phyloP scores from a whole-genome alignment of 495 filamentous ascomycete species.

The Geopyxis carbonaria region DNA sequence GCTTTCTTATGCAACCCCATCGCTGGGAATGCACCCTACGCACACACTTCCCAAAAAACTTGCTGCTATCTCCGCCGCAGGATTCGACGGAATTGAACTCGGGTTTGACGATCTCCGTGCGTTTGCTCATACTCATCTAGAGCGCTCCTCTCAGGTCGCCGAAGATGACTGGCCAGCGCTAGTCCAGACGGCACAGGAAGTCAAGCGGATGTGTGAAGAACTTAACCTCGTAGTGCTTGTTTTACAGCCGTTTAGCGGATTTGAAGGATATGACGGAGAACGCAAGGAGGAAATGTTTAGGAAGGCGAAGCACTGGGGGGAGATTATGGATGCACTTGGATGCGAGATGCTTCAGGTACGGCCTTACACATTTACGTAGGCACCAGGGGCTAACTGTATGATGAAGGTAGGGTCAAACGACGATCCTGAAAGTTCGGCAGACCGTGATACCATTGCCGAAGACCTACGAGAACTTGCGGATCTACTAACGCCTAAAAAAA shows the following conservation, averaged over 20 bases:
- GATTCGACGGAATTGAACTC: slow-evolving; percentile 56
- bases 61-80: slow-evolving; percentile 45
- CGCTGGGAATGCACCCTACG: slow-evolving; percentile 35
- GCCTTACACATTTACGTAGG: slow-evolving; percentile 31
- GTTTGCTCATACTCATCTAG: slow-evolving; percentile 36
- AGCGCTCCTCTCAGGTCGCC: slow-evolving; percentile 31
- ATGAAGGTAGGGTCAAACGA: slow-evolving; percentile 53
- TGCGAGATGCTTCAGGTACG: slow-evolving; percentile 45
- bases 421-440: slow-evolving; percentile 35
- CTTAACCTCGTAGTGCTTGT: slow-evolving; percentile 47
- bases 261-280: slow-evolving; percentile 56
- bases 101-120: slow-evolving; percentile 57
- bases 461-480: slow-evolving; percentile 51
- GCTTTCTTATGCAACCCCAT: slow-evolving; percentile 42
- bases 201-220: slow-evolving; percentile 36
- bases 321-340: slow-evolving; percentile 52
- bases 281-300: slow-evolving; percentile 49
- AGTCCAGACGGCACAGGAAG: slow-evolving; percentile 32
- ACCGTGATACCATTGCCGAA: slow-evolving; percentile 33
- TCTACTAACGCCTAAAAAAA: slow-evolving; percentile 37
- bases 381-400: background rate
- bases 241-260: slow-evolving; percentile 64
- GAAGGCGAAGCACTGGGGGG: slow-evolving; percentile 50
- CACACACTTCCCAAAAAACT: slow-evolving; percentile 49
- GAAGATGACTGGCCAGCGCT: slow-evolving; percentile 42